Base-by-base conservation (phyloP, 177 flowering plant genomes). In the Vitis hybrid region DNA sequence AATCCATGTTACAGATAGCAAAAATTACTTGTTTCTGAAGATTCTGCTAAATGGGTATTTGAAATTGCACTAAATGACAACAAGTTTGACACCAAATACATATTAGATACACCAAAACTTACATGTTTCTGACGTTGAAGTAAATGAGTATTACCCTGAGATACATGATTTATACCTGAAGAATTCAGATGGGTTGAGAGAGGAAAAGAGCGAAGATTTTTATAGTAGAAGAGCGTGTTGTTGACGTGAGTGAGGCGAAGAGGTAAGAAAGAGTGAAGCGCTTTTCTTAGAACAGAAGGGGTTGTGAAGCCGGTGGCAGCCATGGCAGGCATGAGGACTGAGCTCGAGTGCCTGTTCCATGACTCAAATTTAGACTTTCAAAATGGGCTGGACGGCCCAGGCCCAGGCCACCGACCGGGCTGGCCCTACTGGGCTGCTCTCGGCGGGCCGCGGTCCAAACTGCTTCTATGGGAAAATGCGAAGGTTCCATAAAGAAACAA, bases 271-370 rank as follows among this genome's bases (percentile, higher is more conserved):
- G 78, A 70, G 24, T 18, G 71, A 27, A 65, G 21, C 11, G 78
- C 81, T 65, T 76, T 76, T 73, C 76, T 71, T 1, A 78, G 70
- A 62, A 74, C 9, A 63, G 62, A 61, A 46, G 80, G 66, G 30
- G 74, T 35, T 27, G 76, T 32, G 57, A 71, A 72, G 76, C 65
- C 55, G 17, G 72, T 68, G 58, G 76, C 80, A 15, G 83, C 81
- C 85, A 82, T 82, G 66, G 65, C 72, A 53, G 20, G 49, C 63
- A 32, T 21, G 64, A 21, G 30, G 3, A 20, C 0, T 20, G 32
- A 48, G 51, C 51, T 14, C 51, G 50, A 8, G 50, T 9, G 64
- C 13, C 17, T 9, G 48, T 8, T 9, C 48, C 9, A 9, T 41
- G 9, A 10, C 50, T 60, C n/a, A 21, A 35, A 35, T 60, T 60